Conservation (phyloP, 768 basidiomycete species). For the Agaricus sinodeliciosus region DNA sequence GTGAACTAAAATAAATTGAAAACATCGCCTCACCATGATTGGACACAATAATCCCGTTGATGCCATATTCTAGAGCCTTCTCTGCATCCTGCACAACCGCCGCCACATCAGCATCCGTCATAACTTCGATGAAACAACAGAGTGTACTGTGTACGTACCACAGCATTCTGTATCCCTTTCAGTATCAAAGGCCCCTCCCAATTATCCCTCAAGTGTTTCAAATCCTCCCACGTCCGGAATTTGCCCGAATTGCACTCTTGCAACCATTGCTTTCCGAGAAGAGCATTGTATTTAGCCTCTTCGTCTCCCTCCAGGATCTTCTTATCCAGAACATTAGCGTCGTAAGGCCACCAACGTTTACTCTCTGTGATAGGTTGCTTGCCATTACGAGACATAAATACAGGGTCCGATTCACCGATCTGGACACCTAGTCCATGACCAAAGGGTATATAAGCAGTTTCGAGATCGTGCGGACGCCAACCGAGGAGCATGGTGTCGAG, state of each 20-base stretch:
- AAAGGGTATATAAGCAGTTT: slow-evolving; percentile 60
- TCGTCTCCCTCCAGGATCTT: slow-evolving; percentile 41
- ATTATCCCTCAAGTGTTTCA: slow-evolving; percentile 58
- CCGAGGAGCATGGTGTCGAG: slow-evolving; percentile 69
- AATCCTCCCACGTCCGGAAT: slow-evolving; percentile 65
- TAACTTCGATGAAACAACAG: neutral
- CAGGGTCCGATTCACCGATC: slow-evolving; percentile 68
- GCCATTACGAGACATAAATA: slow-evolving; percentile 59
- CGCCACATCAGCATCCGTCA: neutral
- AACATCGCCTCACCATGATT: slow-evolving; percentile 55
- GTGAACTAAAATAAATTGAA: neutral
- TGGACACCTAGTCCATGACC: slow-evolving; percentile 58
- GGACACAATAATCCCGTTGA: slow-evolving; percentile 73
- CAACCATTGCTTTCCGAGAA: slow-evolving; percentile 58
- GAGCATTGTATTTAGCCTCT: slow-evolving; percentile 28
- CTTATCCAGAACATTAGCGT: slow-evolving; percentile 38
- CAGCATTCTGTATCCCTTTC: slow-evolving; percentile 68
- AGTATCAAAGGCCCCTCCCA: slow-evolving; percentile 76
- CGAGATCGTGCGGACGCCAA: slow-evolving; percentile 74
- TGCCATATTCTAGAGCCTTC: slow-evolving; percentile 53
- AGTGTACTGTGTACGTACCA: slow-evolving; percentile 29
- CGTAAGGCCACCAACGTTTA: slow-evolving; percentile 52
- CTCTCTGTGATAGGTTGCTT: slow-evolving; percentile 35
- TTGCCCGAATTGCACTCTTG: slow-evolving; percentile 45
- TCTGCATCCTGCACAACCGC: slow-evolving; percentile 50